phyloP scores from a whole-genome alignment of 148 eudicot genomes.

The Spergularia marina region DNA sequence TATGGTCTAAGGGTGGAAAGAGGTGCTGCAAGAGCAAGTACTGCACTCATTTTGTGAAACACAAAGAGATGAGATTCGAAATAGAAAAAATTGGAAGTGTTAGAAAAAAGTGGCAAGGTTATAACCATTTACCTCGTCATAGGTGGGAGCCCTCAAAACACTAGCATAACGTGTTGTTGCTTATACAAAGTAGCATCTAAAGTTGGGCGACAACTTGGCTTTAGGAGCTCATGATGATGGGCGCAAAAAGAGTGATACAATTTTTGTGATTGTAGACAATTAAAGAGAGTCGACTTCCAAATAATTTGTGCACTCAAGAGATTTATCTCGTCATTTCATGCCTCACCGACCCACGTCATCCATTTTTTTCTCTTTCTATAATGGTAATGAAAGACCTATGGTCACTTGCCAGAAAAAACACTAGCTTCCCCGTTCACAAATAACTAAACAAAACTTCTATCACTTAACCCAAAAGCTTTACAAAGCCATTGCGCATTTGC shows the following conservation, averaged over 20 bases:
- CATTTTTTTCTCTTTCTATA: not conserved
- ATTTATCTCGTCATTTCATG: too few species aligned
- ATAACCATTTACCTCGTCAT: too few species aligned
- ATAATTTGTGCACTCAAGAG: not conserved
- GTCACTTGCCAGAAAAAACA: not conserved
- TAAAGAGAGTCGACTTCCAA: not conserved
- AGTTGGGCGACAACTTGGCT: too few species aligned
- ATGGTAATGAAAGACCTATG: not conserved
- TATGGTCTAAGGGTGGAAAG: not conserved
- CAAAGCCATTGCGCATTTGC: not conserved
- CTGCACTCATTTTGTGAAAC: not conserved
- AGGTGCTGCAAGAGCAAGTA: not conserved
- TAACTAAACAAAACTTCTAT: not conserved
- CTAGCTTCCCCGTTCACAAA: not conserved
- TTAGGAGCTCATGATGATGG: not conserved
- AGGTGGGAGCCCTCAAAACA: too few species aligned
- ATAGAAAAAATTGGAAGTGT: constrained; percentile 2
- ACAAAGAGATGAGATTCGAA: not conserved
- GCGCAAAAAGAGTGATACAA: not conserved
- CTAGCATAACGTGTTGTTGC: too few species aligned
- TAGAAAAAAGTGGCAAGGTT: not conserved
- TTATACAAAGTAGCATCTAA: too few species aligned
- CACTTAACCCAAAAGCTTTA: not conserved
- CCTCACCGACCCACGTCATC: not conserved
- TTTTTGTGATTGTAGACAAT: not conserved